Percentiles rank a stretch among this genome's conserved stretches.
Conservation (phyloP, 164 flowering plant species). For the Warburgia ugandensis region DNA sequence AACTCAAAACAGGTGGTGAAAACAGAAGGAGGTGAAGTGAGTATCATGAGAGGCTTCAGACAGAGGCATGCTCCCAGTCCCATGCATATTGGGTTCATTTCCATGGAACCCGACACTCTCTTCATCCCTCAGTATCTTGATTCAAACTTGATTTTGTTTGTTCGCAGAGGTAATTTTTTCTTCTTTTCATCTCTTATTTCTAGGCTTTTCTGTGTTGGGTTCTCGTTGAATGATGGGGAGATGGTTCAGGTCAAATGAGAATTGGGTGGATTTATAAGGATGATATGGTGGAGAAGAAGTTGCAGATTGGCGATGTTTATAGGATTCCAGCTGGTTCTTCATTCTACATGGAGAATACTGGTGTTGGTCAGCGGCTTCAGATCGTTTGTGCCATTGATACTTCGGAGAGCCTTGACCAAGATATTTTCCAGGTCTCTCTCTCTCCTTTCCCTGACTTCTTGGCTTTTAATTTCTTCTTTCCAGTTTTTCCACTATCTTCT, state of each 20-base stretch:
- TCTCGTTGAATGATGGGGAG: neutral
- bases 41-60: conserved; percentile 38
- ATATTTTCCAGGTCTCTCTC: conserved; percentile 42
- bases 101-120: conserved; percentile 74
- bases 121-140: conserved; percentile 87
- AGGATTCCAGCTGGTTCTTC: conserved; percentile 74
- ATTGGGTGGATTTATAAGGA: conserved; percentile 60
- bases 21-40: conserved; percentile 74
- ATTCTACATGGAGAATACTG: conserved; percentile 67
- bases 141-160: conserved; percentile 63
- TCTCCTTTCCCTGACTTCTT: neutral
- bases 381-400: conserved; percentile 68
- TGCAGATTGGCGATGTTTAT: conserved; percentile 67
- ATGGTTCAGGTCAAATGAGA: conserved; percentile 52
- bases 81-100: conserved; percentile 76
- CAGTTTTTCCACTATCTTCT: too few species aligned
- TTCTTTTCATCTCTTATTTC: neutral
- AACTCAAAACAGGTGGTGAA: conserved; percentile 38
- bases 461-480: neutral
- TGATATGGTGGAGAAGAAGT: conserved; percentile 39
- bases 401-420: conserved; percentile 47
- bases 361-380: conserved; percentile 60
- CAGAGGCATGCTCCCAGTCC: conserved; percentile 22
- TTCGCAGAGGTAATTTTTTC: conserved; percentile 48
- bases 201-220: neutral